These are phyloP conservation scores for Gossypium thurberi DNA, from an alignment of 345 rosid species.

Conservation along the genomic window DNA sequence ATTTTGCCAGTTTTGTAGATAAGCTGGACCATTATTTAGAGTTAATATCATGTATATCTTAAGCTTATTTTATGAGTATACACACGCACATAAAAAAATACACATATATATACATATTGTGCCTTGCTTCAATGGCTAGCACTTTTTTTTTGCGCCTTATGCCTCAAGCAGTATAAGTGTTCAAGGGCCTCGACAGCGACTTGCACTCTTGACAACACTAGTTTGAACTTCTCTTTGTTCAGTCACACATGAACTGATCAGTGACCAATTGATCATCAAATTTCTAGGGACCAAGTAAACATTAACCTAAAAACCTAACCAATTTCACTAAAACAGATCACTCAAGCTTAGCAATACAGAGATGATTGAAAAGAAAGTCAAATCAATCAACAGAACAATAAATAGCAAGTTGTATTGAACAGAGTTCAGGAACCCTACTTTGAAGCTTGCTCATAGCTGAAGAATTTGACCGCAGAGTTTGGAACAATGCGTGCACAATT, in stretches of 20 bases:
- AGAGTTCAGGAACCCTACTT: slow-evolving; percentile 40
- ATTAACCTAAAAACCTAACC: not conserved
- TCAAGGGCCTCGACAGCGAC: not conserved
- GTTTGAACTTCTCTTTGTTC: not conserved
- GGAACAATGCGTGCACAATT: slow-evolving; percentile 98
- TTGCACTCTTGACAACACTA: not conserved
- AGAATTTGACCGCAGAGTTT: slow-evolving; percentile 96
- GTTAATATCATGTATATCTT: not conserved
- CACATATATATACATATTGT: not conserved
- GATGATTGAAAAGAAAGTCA: not conserved
- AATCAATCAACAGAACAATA: not conserved
- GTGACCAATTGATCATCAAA: not conserved
- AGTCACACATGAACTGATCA: not conserved
- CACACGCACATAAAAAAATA: not conserved
- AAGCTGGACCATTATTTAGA: not conserved
- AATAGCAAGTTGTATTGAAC: not conserved
- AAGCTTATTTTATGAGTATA: not conserved
- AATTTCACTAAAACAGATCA: not conserved
- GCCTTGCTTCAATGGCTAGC: not conserved
- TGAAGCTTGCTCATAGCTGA: slow-evolving; percentile 96
- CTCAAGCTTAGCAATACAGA: not conserved
- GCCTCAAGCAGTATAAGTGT: not conserved
- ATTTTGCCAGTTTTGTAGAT: not conserved
- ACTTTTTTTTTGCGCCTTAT: not conserved
- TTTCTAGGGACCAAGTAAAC: not conserved